Percentiles rank a stretch among this genome's conserved stretches.
phyloP scores from a whole-genome alignment of 2,329 filamentous ascomycete species.

The Alternaria solani region DNA sequence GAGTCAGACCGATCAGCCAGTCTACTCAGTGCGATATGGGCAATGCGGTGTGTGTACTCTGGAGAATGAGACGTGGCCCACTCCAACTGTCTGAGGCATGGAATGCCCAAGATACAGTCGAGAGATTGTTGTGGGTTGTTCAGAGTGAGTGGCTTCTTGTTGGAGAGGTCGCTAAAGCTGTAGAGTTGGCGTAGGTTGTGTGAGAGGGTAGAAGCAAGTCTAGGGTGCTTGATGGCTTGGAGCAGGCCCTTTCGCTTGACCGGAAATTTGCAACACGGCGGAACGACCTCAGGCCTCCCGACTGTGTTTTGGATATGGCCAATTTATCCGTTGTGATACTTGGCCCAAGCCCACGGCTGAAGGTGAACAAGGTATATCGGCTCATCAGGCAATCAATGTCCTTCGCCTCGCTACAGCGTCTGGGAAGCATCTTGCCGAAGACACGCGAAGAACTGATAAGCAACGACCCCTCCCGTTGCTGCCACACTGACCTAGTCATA shows the following conservation, averaged over 20 bases:
- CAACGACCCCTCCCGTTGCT: neutral
- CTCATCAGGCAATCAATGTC: neutral
- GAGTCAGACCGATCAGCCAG: neutral
- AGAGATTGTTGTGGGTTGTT: neutral
- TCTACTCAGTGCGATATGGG: neutral
- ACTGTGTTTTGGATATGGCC: neutral
- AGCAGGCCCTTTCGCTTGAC: neutral
- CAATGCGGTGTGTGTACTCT: neutral
- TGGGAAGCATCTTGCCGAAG: neutral
- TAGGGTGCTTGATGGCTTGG: neutral
- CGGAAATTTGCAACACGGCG: conserved; percentile 2
- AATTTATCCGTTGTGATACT: conserved; percentile 6
- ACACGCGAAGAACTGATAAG: neutral
- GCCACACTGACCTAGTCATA: neutral
- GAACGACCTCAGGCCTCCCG: neutral
- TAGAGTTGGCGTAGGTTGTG: neutral
- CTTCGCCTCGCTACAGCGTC: neutral
- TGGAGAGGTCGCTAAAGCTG: neutral
- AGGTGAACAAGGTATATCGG: neutral
- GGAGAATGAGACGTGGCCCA: neutral
- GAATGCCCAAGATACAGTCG: neutral
- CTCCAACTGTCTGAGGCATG: neutral
- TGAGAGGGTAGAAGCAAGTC: neutral
- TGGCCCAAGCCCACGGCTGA: neutral
- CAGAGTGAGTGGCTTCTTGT: neutral